Percentiles rank a stretch among this genome's conserved stretches.
phyloP scores from a whole-genome alignment of 345 rosid species.

The Dipteronia sinensis region DNA sequence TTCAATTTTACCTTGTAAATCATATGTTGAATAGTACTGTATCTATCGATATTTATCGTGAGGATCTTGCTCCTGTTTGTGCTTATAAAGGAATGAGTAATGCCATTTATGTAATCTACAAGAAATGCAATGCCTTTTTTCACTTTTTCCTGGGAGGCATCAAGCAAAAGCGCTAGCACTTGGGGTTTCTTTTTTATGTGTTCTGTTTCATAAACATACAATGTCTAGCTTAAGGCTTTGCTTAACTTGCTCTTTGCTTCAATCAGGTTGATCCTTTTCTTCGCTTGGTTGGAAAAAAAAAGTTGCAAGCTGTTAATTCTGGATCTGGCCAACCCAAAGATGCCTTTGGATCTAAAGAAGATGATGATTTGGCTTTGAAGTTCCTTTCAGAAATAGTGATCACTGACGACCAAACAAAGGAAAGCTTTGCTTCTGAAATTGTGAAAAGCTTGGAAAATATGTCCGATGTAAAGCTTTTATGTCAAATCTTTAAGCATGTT shows the following conservation, averaged over 20 bases:
- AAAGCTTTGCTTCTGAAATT: conserved; percentile 65
- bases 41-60: neutral
- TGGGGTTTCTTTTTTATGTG: neutral
- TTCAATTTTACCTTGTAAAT: conserved; percentile 10
- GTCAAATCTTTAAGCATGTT: conserved; percentile 9
- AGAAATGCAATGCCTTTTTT: neutral
- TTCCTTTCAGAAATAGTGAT: conserved; percentile 58
- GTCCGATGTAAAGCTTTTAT: conserved; percentile 52
- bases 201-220: conserved; percentile 5
- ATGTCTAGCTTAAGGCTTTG: neutral
- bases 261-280: conserved; percentile 85
- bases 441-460: conserved; percentile 62
- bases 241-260: conserved; percentile 21
- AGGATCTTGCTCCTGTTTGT: neutral
- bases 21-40: neutral
- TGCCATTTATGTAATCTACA: neutral
- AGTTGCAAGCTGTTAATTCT: conserved; percentile 56
- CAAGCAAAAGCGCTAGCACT: neutral
- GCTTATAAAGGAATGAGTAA: neutral
- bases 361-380: conserved; percentile 61
- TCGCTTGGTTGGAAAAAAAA: conserved; percentile 71
- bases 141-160: neutral
- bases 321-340: conserved; percentile 32
- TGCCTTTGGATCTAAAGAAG: conserved; percentile 72
- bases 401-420: conserved; percentile 60